phyloP scores from a whole-genome alignment of 306 rosid species.

The Castanea sativa region DNA sequence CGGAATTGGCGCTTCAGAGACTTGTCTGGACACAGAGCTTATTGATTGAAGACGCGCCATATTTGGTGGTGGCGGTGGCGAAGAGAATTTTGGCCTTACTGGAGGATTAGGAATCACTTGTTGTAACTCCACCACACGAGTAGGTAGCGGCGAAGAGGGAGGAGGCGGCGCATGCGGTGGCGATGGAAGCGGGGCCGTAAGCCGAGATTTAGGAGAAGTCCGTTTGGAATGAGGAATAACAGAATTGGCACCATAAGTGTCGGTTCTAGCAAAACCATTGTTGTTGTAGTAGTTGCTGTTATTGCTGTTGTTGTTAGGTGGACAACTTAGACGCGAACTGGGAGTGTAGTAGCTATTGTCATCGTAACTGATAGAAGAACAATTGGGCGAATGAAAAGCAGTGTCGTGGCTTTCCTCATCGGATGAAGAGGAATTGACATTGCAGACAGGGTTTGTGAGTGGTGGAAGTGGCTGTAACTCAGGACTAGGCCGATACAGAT shows the following conservation, averaged over 20 bases:
- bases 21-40: constrained; percentile 21
- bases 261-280: too few relatives aligned
- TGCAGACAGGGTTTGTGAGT: constrained; percentile 35
- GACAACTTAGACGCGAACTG: constrained; percentile 52
- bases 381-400: constrained; percentile 74
- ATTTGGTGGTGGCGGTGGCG: constrained; percentile 68
- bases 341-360: constrained; percentile 65
- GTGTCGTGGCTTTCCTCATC: constrained; percentile 69
- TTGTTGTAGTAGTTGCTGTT: not conserved
- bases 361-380: constrained; percentile 57
- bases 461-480: constrained; percentile 96
- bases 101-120: constrained; percentile 22
- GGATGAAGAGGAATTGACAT: constrained; percentile 36
- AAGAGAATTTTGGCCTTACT: constrained; percentile 57
- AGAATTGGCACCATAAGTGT: not conserved
- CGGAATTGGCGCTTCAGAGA: constrained; percentile 21
- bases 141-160: constrained; percentile 5
- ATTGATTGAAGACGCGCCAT: constrained; percentile 56
- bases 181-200: constrained; percentile 46
- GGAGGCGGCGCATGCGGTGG: constrained; percentile 43
- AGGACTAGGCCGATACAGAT: constrained; percentile 90
- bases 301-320: constrained; percentile 30
- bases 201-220: constrained; percentile 71
- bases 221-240: constrained; percentile 63
- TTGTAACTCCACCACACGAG: not conserved